phyloP scores from a whole-genome alignment of 192 early-diverging fungal species.

The Thamnidium elegans region DNA sequence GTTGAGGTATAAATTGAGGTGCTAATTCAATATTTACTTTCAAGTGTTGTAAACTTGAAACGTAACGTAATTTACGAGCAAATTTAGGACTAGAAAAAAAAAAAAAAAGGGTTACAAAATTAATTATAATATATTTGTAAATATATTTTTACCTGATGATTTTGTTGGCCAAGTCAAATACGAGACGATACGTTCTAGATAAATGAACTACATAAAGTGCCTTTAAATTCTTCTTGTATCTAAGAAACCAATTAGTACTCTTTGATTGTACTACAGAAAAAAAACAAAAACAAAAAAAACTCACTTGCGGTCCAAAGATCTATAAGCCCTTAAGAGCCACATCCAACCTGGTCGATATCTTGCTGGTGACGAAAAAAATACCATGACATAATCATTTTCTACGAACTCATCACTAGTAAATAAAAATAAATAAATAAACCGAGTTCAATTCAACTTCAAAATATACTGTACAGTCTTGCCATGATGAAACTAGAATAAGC shows the following conservation, averaged over 20 bases:
- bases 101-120: neutral
- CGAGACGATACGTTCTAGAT: conserved; percentile 74
- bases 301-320: conserved; percentile 73
- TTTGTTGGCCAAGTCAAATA: conserved; percentile 82
- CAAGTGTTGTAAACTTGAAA: conserved; percentile 69
- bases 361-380: conserved; percentile 79
- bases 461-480: conserved; percentile 29
- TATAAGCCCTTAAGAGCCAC: conserved; percentile 87
- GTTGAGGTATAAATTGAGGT: conserved; percentile 74
- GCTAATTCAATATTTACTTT: conserved; percentile 63
- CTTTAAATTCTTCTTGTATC: conserved; percentile 94
- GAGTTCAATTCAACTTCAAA: neutral
- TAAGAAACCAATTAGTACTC: neutral
- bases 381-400: conserved; percentile 86
- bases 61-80: conserved; percentile 78
- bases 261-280: neutral
- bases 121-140: no score
- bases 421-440: conserved; percentile 34
- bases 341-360: conserved; percentile 75
- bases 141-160: conserved; percentile 73
- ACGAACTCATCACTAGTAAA: conserved; percentile 76
- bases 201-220: conserved; percentile 90
- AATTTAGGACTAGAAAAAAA: conserved; percentile 78
- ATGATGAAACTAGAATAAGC: conserved; percentile 22
- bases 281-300: conserved; percentile 9